phyloP scores from a whole-genome alignment of 1,139 yeast genomes.

The Ogataea hybrid region DNA sequence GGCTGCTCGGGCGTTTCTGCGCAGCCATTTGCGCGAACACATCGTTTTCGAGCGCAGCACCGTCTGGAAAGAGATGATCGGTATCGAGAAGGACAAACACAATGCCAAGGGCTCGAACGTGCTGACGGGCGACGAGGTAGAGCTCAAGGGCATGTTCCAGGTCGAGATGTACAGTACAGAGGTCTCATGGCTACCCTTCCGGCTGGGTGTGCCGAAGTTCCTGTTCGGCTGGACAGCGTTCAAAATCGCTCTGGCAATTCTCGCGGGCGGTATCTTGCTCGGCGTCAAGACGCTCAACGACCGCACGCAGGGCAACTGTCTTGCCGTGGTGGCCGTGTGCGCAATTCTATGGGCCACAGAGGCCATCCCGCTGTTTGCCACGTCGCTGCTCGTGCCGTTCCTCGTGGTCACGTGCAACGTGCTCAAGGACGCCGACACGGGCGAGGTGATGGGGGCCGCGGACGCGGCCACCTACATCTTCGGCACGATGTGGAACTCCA shows the following conservation, averaged over 20 bases:
- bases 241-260: constrained; percentile 45
- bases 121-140: constrained; percentile 26
- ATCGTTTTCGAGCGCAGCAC: constrained; percentile 76
- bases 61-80: constrained; percentile 71
- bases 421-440: constrained; percentile 51
- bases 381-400: constrained; percentile 61
- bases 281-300: constrained; percentile 59
- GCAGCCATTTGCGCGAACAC: constrained; percentile 64
- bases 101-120: constrained; percentile 44
- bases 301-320: constrained; percentile 58
- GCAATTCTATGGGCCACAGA: constrained; percentile 74
- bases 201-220: constrained; percentile 37
- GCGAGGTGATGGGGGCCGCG: constrained; percentile 50
- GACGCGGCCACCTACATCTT: constrained; percentile 56
- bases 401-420: constrained; percentile 56
- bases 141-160: constrained; percentile 20
- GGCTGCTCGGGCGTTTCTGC: constrained; percentile 47
- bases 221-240: constrained; percentile 36
- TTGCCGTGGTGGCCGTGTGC: constrained; percentile 67
- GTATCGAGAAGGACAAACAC: constrained; percentile 41
- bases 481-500: constrained; percentile 71
- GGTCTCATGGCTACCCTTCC: constrained; percentile 17
- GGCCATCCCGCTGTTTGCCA: constrained; percentile 66
- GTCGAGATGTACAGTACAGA: constrained; percentile 15
- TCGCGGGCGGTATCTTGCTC: constrained; percentile 46